These are phyloP conservation scores for Trichophyton benhamiae DNA, from an alignment of 2,329 filamentous ascomycete species.

Conservation along the genomic window DNA sequence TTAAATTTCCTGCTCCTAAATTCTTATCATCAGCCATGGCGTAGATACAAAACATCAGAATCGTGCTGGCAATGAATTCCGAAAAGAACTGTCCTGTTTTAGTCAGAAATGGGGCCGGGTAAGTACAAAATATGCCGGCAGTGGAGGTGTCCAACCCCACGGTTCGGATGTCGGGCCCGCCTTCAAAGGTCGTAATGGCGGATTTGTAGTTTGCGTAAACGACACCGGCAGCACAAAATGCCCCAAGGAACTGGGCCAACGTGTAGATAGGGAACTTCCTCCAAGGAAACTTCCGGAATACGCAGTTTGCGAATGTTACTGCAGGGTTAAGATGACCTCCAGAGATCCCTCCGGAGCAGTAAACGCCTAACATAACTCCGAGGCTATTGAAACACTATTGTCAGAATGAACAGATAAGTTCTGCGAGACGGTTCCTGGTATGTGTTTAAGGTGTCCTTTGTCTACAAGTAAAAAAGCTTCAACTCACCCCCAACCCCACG, in stretches of 20 bases:
- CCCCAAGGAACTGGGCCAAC: constrained; percentile 54
- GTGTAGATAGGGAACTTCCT: constrained; percentile 57
- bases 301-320: constrained; percentile 57
- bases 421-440: constrained; percentile 6
- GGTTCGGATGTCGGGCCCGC: constrained; percentile 45
- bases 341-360: constrained; percentile 43
- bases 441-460: neutral
- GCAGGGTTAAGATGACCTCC: constrained; percentile 59
- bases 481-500: constrained; percentile 39
- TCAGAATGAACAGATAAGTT: neutral
- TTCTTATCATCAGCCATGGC: constrained; percentile 44
- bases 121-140: constrained; percentile 61
- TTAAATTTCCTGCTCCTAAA: constrained; percentile 43
- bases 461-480: neutral
- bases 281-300: constrained; percentile 58
- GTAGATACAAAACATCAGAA: constrained; percentile 62
- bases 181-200: constrained; percentile 54
- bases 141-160: constrained; percentile 49
- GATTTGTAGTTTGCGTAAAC: constrained; percentile 53
- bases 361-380: constrained; percentile 58
- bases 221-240: constrained; percentile 49
- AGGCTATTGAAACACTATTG: constrained; percentile 32
- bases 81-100: constrained; percentile 57
- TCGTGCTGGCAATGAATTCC: constrained; percentile 54
- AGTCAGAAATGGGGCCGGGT: constrained; percentile 50